These are phyloP conservation scores for Cyathus striatus DNA, from an alignment of 768 basidiomycete species.

Conservation along the genomic window DNA sequence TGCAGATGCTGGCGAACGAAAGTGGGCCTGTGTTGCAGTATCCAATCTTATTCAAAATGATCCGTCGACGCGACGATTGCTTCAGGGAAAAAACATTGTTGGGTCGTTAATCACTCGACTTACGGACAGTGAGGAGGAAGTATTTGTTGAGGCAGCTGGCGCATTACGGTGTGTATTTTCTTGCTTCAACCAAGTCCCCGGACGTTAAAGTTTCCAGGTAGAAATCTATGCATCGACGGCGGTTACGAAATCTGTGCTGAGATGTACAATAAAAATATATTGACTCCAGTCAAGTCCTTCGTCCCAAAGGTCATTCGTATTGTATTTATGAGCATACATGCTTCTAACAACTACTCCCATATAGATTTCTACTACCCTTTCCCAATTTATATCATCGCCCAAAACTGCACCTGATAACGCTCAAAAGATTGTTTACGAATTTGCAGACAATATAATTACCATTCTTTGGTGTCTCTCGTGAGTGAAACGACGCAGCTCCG, in stretches of 20 bases:
- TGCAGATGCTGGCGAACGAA: slow-evolving; percentile 73
- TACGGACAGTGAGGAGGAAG: slow-evolving; percentile 87
- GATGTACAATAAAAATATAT: slow-evolving; percentile 95
- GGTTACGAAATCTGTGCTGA: slow-evolving; percentile 94
- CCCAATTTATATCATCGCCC: slow-evolving; percentile 59
- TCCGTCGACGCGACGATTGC: slow-evolving; percentile 81
- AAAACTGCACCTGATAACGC: slow-evolving; percentile 63
- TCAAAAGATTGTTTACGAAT: slow-evolving; percentile 75
- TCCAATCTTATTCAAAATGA: slow-evolving; percentile 95
- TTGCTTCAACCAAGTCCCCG: too few relatives aligned
- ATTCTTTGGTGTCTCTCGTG: slow-evolving; percentile 93
- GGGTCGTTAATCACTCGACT: slow-evolving; percentile 82
- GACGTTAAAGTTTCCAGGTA: too few relatives aligned
- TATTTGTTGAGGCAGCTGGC: slow-evolving; percentile 84
- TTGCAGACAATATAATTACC: slow-evolving; percentile 91
- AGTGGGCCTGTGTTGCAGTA: slow-evolving; percentile 96
- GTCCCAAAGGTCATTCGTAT: slow-evolving; percentile 62
- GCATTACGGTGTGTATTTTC: slow-evolving; percentile 63
- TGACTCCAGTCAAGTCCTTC: slow-evolving; percentile 70
- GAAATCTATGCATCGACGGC: slow-evolving; percentile 92
- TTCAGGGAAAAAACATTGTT: slow-evolving; percentile 90
- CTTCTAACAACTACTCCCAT: slow-evolving; percentile 3
- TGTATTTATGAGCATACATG: neutral
- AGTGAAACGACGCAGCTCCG: slow-evolving; percentile 26
- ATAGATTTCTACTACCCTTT: slow-evolving; percentile 71